Conservation (phyloP, 306 rosid genomes). For the Vigna nakashimae region DNA sequence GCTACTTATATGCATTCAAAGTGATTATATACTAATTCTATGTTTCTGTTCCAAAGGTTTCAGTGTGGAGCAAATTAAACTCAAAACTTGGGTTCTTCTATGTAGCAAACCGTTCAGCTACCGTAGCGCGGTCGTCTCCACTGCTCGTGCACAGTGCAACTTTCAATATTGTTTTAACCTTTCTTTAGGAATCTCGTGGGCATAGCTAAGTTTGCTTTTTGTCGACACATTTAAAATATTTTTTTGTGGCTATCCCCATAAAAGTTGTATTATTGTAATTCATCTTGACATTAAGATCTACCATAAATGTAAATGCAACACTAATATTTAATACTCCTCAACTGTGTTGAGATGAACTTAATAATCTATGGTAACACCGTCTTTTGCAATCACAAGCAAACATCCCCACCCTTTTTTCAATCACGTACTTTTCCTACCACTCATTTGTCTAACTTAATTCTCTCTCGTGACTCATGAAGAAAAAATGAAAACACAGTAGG, state of each 20-base stretch:
- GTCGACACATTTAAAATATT: constrained; percentile 44
- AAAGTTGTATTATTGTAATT: constrained; percentile 26
- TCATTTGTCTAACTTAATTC: constrained; percentile 24
- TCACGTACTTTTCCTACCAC: constrained; percentile 40
- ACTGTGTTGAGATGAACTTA: neutral
- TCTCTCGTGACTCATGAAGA: neutral
- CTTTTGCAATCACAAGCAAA: constrained; percentile 81
- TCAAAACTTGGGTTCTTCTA: constrained; percentile 41
- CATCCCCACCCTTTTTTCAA: constrained; percentile 55
- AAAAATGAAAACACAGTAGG: too few species aligned
- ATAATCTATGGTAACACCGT: constrained; percentile 33
- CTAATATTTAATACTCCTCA: constrained; percentile 9
- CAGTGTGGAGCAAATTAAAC: constrained; percentile 22
- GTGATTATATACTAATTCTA: too few species aligned
- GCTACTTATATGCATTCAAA: neutral
- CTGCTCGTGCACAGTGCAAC: constrained; percentile 60
- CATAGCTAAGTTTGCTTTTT: constrained; percentile 47
- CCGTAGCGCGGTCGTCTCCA: constrained; percentile 69
- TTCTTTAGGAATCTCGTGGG: constrained; percentile 41
- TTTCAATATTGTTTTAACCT: constrained; percentile 57
- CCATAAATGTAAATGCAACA: constrained; percentile 39
- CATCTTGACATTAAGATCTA: constrained; percentile 45
- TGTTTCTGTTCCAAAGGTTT: neutral
- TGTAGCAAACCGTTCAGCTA: constrained; percentile 73
- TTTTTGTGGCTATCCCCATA: constrained; percentile 46